Conservation (phyloP, 148 eudicot genomes). For the Fagopyrum tataricum region DNA sequence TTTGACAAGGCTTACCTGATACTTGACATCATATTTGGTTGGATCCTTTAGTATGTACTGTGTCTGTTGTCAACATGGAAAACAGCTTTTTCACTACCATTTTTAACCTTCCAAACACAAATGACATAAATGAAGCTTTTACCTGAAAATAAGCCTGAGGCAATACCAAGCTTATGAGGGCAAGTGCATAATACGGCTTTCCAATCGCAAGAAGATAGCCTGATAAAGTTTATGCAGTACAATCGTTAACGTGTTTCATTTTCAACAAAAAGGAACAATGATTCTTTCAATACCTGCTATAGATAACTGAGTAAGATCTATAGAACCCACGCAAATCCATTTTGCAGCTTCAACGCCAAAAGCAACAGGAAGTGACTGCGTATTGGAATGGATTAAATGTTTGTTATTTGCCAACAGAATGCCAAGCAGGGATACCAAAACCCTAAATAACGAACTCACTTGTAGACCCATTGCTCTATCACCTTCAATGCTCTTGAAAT, state of each 20-base stretch:
- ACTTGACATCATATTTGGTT: constrained; percentile 85
- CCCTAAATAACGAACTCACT: constrained; percentile 31
- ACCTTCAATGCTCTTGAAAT: constrained; percentile 96
- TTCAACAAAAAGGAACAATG: neutral
- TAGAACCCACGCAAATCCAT: constrained; percentile 95
- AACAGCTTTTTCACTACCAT: no score
- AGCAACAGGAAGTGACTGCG: constrained; percentile 93
- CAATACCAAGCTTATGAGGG: constrained; percentile 56
- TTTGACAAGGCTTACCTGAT: constrained; percentile 52
- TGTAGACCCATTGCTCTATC: constrained; percentile 88
- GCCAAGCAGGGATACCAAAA: neutral
- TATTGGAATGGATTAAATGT: constrained; percentile 11
- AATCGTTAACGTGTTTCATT: neutral
- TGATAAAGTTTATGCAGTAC: constrained; percentile 24
- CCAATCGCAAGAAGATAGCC: constrained; percentile 89
- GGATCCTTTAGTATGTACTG: constrained; percentile 90
- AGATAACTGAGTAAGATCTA: constrained; percentile 84
- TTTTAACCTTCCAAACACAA: no score
- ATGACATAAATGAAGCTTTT: constrained; percentile 9
- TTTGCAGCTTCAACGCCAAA: constrained; percentile 88
- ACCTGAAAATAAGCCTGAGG: constrained; percentile 98
- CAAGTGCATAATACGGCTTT: constrained; percentile 82
- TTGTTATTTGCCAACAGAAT: neutral
- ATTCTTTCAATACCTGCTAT: constrained; percentile 53
- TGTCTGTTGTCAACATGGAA: no score